Base-by-base conservation (phyloP, 2,329 filamentous ascomycete species). In the Falciphora oryzae region DNA sequence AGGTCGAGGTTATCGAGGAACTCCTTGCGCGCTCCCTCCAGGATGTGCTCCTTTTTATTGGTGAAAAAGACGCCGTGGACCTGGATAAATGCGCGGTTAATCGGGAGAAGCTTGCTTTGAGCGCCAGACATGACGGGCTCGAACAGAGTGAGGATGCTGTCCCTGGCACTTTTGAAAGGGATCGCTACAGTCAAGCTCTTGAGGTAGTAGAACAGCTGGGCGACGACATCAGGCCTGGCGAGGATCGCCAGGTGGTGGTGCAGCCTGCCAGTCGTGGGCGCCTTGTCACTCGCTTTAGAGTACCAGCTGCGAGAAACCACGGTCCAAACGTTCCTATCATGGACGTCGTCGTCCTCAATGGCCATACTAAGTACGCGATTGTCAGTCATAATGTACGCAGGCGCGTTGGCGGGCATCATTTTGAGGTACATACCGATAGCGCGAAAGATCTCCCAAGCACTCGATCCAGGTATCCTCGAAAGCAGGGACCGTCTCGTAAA, bases 391-490 rank as follows among this genome's bases (percentile, higher is more conserved):
- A 5, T 32, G 6, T 11, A 5, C 11, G 10, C 25, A 11, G 32
- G 32, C 32, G 32, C n/a, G n/a, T 5, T 32, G 6, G 5, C n/a
- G 32, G 5, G 32, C 11, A 11, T 11, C 32, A 11, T 32, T 5
- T 32, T 11, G n/a, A 32, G 1, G 28, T 18, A 69, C 70, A 66
- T 69, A 66, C 62, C 83, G 74, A 59, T 96, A 97, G 27, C 93
- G 81, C 0, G 89, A 90, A 0, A 98, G 76, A 71, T 98, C 93
- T 0, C 94, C 94, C 0, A 98, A 78, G 63, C 93, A 97, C 69
- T 97, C 94, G 11, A 96, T 91, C 94, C 94, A 98, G 0, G 91
- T 97, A 65, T 95, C 90, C 63, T 90, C 85, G 68, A 96, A 97
- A 0, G 85, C 82, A 0, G 90, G 88, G 0, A 97, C 91, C 0